These are phyloP conservation scores for Xylaria arbuscula DNA, from an alignment of 2,329 filamentous ascomycete species.

Conservation along the genomic window DNA sequence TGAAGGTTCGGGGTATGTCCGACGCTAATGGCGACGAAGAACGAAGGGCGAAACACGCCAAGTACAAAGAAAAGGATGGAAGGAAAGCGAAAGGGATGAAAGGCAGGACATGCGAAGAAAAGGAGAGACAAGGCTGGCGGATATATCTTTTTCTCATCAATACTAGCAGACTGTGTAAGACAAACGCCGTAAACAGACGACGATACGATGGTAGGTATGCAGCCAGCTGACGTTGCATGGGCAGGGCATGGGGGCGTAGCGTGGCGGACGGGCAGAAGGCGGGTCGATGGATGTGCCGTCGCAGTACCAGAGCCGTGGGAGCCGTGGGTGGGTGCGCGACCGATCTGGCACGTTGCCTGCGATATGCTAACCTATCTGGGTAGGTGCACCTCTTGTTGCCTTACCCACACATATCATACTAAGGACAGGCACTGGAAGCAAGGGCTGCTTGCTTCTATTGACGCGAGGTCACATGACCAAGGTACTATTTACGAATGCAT, in stretches of 20 bases:
- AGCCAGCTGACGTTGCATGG: conserved; percentile 3
- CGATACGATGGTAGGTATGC: neutral
- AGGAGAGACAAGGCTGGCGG: neutral
- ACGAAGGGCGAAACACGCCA: neutral
- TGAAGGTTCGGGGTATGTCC: neutral
- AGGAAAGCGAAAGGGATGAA: neutral
- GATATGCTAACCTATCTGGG: neutral
- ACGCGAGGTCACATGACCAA: neutral
- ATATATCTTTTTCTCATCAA: neutral
- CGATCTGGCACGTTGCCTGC: neutral
- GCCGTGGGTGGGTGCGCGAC: neutral
- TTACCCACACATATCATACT: no score
- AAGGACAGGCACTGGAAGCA: no score
- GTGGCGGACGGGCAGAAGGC: neutral
- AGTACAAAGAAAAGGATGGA: neutral
- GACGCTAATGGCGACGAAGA: neutral
- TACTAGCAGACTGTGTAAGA: no score
- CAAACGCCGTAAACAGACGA: neutral
- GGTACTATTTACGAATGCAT: no score
- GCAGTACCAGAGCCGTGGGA: conserved; percentile 1
- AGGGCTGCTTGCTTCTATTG: neutral
- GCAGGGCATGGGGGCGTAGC: neutral
- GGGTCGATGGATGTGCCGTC: no score
- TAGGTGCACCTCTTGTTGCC: no score
- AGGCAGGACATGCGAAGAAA: neutral